Conservation (phyloP, 345 rosid genomes). For the Rhodamnia argentea region DNA sequence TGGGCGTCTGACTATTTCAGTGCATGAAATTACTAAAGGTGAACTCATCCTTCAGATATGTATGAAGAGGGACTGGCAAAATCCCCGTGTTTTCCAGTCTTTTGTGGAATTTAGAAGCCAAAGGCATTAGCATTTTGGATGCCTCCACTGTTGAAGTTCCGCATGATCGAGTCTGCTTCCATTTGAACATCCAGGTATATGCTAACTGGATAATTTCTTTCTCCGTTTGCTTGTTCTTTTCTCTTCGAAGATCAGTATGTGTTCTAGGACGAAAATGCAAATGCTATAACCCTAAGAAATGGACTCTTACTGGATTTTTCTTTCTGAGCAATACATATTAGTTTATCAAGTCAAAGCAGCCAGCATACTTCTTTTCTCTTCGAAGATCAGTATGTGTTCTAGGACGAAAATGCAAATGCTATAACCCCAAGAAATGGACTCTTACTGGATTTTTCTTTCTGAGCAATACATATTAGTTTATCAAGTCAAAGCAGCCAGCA, state of each 20-base stretch:
- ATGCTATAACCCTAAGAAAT: not conserved
- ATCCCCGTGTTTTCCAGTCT: conserved; percentile 3
- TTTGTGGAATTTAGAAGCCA: conserved; percentile 17
- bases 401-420: not conserved
- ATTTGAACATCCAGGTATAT: conserved; percentile 11
- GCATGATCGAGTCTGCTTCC: conserved; percentile 9
- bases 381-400: not conserved
- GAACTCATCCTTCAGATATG: conserved; percentile 19
- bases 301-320: not conserved
- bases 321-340: not conserved
- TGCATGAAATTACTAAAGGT: conserved; percentile 15
- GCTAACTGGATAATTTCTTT: not conserved
- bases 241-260: not conserved
- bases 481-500: not conserved
- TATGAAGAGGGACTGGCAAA: not conserved
- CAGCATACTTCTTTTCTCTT: not conserved
- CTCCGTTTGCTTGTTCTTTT: not conserved
- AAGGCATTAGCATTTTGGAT: conserved; percentile 6
- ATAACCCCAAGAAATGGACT: not conserved
- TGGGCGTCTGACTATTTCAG: not conserved
- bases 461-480: not conserved
- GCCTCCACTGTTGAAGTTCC: conserved; percentile 15
- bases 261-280: not conserved
- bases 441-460: not conserved
- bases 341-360: not conserved